Evolutionary conservation across 805 yeast species (phyloP).

Genomic region (Naumovozyma baii): DNA sequence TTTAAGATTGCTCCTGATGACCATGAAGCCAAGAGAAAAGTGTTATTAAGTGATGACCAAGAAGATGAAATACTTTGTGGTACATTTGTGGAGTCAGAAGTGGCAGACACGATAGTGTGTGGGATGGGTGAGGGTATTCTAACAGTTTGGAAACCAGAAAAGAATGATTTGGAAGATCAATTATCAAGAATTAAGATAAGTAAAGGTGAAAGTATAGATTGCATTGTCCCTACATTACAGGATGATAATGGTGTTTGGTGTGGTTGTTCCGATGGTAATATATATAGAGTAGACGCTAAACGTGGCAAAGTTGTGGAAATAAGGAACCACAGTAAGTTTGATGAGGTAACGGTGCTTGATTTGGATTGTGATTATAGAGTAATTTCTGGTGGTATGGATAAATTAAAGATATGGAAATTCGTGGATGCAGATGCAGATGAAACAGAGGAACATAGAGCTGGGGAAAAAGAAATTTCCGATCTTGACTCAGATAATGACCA

Average conservation of each 20-base stretch:
- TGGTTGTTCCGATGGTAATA: constrained; percentile 68
- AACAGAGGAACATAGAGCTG: constrained; percentile 3
- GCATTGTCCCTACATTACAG: constrained; percentile 43
- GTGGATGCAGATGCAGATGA: constrained; percentile 26
- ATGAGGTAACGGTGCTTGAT: constrained; percentile 71
- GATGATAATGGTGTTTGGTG: constrained; percentile 55
- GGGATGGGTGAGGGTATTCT: constrained; percentile 89
- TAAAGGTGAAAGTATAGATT: constrained; percentile 65
- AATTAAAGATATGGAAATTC: constrained; percentile 64
- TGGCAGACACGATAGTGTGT: constrained; percentile 57
- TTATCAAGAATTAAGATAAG: constrained; percentile 62
- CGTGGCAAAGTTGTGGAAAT: constrained; percentile 55
- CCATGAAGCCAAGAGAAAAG: constrained; percentile 34
- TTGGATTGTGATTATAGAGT: constrained; percentile 73
- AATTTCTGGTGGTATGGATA: constrained; percentile 76
- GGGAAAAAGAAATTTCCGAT: constrained; percentile 16
- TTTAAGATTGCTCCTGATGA: constrained; percentile 13
- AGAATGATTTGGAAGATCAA: constrained; percentile 68
- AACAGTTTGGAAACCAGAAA: constrained; percentile 73
- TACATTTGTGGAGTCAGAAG: constrained; percentile 53
- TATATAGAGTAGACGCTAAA: constrained; percentile 57
- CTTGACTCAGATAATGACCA: constrained; percentile 16
- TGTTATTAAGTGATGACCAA: constrained; percentile 72
- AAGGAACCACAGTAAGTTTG: constrained; percentile 55
- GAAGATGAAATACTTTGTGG: constrained; percentile 85